phyloP scores from a whole-genome alignment of 1,284 basidiomycete species.

The Ustilago nuda region DNA sequence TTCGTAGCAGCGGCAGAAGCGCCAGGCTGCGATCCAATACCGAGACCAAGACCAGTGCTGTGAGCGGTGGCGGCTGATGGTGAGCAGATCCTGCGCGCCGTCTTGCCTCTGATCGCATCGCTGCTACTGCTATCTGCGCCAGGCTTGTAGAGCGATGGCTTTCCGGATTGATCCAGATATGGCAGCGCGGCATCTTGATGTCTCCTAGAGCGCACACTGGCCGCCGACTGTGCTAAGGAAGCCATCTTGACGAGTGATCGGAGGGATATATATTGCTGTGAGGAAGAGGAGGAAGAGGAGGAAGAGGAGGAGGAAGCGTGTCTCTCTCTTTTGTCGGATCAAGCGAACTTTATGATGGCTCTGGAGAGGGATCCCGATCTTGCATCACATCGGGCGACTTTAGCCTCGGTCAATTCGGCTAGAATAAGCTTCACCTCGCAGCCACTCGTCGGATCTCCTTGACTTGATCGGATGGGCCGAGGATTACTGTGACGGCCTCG shows the following conservation, averaged over 20 bases:
- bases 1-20: slow-evolving; percentile 38
- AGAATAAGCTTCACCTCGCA: too few relatives aligned
- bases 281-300: too few relatives aligned
- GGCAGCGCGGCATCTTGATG: slow-evolving; percentile 13
- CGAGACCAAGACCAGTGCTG: slow-evolving; percentile 49
- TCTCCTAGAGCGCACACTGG: slow-evolving; percentile 48
- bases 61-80: slow-evolving; percentile 9
- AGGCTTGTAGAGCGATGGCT: slow-evolving; percentile 39
- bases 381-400: too few relatives aligned
- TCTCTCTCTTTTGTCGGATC: too few relatives aligned
- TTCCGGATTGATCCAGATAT: slow-evolving; percentile 7
- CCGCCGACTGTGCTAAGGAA: slow-evolving; percentile 46
- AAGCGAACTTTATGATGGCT: neutral
- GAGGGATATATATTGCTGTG: neutral
- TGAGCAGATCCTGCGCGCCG: slow-evolving; percentile 29
- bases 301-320: too few relatives aligned
- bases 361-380: too few relatives aligned
- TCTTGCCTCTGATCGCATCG: slow-evolving; percentile 34
- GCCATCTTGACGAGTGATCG: slow-evolving; percentile 29
- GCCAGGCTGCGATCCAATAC: slow-evolving; percentile 46
- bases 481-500: too few relatives aligned
- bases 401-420: too few relatives aligned
- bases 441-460: too few relatives aligned
- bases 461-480: slow-evolving; percentile 14
- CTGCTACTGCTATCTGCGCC: slow-evolving; percentile 18